phyloP scores from a whole-genome alignment of 2,329 filamentous ascomycete genomes.

The Monosporascus sp. region DNA sequence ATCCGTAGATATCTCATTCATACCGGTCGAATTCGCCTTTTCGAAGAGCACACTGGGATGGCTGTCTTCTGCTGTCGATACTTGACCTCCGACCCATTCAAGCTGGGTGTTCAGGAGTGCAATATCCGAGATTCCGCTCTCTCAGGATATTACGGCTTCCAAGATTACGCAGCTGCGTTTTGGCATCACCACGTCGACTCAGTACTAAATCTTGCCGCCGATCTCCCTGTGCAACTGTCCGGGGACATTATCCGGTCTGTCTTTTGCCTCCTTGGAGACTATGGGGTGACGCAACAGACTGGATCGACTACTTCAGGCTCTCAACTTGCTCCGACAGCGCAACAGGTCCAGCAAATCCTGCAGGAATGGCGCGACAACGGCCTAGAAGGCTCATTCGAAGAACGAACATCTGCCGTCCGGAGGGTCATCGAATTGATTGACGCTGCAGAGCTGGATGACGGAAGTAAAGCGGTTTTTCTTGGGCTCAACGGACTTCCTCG shows the following conservation, averaged over 20 bases:
- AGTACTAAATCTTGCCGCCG: too few relatives aligned
- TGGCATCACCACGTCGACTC: neutral
- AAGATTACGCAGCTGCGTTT: neutral
- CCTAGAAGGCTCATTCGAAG: neutral
- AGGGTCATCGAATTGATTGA: neutral
- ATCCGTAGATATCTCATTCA: neutral
- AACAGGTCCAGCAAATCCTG: neutral
- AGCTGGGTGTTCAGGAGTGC: neutral
- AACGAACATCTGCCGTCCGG: neutral
- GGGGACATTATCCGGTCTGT: neutral
- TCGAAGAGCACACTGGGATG: neutral
- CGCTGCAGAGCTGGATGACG: neutral
- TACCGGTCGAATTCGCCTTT: neutral
- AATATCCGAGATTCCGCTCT: neutral
- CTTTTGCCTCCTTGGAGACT: too few relatives aligned
- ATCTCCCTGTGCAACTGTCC: neutral
- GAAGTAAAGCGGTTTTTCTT: neutral
- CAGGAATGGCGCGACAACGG: neutral
- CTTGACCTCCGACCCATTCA: neutral
- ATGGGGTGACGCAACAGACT: neutral
- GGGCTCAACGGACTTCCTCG: neutral
- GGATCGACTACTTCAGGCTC: neutral
- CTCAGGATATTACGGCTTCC: neutral
- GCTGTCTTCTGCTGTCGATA: neutral
- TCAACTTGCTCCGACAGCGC: neutral